These are phyloP conservation scores for Orbilia oligospora DNA, from an alignment of 2,329 filamentous ascomycete genomes.

Conservation along the genomic window DNA sequence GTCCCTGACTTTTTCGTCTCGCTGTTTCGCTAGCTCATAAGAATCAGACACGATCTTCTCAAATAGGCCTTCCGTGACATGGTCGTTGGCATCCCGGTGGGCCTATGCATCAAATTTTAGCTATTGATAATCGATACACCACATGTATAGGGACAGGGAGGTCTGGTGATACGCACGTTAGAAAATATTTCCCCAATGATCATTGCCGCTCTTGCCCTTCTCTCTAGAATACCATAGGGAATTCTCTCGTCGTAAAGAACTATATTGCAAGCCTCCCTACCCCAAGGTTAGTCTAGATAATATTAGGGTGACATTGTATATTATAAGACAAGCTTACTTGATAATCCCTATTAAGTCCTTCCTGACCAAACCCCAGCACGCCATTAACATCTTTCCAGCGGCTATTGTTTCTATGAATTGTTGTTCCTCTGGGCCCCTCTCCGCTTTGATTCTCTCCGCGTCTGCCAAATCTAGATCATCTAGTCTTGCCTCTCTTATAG, in stretches of 20 bases:
- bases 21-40: slow-evolving; percentile 38
- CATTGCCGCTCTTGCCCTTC: slow-evolving; percentile 26
- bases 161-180: slow-evolving; percentile 3
- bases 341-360: slow-evolving; percentile 43
- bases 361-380: slow-evolving; percentile 45
- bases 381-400: slow-evolving; percentile 41
- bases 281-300: not conserved
- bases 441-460: slow-evolving; percentile 28
- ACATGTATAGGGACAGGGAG: not conserved
- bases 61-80: slow-evolving; percentile 44
- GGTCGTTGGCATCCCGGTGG: slow-evolving; percentile 33
- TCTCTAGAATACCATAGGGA: slow-evolving; percentile 1
- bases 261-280: slow-evolving; percentile 43
- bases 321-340: slow-evolving; percentile 23
- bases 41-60: slow-evolving; percentile 52
- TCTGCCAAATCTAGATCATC: slow-evolving; percentile 34
- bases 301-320: not conserved
- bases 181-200: slow-evolving; percentile 42
- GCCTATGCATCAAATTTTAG: slow-evolving; percentile 13
- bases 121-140: not conserved
- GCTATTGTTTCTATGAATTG: slow-evolving; percentile 41
- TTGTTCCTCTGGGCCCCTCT: slow-evolving; percentile 45
- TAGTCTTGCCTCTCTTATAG: slow-evolving; percentile 36
- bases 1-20: slow-evolving; percentile 10
- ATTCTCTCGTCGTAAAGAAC: slow-evolving; percentile 37